Base-by-base conservation (phyloP, 257 asterid genomes). In the Gynochthodes officinalis region DNA sequence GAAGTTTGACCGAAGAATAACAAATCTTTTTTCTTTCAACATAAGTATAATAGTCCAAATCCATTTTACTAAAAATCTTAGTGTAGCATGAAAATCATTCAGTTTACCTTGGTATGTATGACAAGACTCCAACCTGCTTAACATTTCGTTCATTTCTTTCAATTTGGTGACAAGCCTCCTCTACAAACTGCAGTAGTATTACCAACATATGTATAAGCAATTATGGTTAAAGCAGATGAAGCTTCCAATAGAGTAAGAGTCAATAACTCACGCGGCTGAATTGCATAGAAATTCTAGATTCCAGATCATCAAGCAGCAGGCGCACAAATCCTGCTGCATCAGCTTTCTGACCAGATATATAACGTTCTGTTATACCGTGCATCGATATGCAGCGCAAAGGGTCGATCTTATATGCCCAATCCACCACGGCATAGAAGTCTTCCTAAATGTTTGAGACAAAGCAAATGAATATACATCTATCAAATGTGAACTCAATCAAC, bases 391-490 rank as follows among this genome's bases (percentile, higher is more conserved):
- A 87, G 58, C 96, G 94, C 79, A 95, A 81, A 81, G 99, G 96
- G 82, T 95, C 99, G 60, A 90, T 88, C 87, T 95, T 95, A 82
- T 86, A 80, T n/a, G 96, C 98, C 99, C 99, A 95, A 75, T 95
- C 99, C 76, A 95, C 90, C 82, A 95, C 88, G 72, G 91, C 91
- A 86, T 83, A 95, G 83, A 95, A 92, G 79, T 95, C 98, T 80
- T 95, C 99, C 99, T 95, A 79, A 43, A 83, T 46, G 77, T 44
- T 39, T 69, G 55, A 44, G 27, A 59, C 25, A 55, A 49, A 64
- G 37, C 4, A 69, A 42, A 53, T 53, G 44, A 18, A 13, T 6
- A 33, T 33, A 53, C 32, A 33, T 21, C 32, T 23, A 37, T 52
- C 53, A 23, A 10, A 50, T 4, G 32, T 15, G 33, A 33, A 19